Conservation (phyloP, 2,329 filamentous ascomycete species). For the Alternaria conjuncta region DNA sequence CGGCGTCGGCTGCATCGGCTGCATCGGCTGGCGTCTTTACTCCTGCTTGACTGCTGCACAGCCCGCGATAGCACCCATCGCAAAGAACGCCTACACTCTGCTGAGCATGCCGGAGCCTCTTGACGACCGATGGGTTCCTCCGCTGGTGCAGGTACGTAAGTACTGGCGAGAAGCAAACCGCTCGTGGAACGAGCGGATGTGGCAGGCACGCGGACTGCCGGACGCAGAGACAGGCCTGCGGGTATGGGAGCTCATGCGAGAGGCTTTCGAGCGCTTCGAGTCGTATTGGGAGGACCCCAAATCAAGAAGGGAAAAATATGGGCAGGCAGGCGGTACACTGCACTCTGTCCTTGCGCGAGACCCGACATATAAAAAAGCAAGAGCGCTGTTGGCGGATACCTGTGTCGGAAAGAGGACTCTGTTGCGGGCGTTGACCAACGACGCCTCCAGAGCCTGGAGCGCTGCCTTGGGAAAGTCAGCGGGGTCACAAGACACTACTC, state of each 20-base stretch:
- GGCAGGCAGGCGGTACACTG: not conserved
- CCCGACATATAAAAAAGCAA: not conserved
- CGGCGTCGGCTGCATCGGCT: not conserved
- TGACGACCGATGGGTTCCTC: not conserved
- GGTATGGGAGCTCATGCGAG: not conserved
- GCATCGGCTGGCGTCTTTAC: not conserved
- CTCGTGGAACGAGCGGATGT: not conserved
- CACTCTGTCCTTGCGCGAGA: not conserved
- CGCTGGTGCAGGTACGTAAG: not conserved
- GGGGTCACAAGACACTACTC: not conserved
- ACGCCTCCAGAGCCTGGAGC: not conserved
- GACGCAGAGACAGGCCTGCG: not conserved
- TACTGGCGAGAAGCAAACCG: not conserved
- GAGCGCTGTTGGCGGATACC: not conserved
- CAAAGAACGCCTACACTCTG: not conserved
- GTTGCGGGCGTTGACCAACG: not conserved
- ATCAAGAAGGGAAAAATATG: not conserved
- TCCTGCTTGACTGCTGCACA: not conserved
- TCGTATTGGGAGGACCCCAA: not conserved
- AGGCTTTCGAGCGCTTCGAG: not conserved
- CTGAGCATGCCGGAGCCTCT: not conserved
- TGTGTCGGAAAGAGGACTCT: not conserved
- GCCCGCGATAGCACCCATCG: not conserved
- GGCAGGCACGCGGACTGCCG: not conserved
- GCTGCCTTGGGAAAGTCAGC: not conserved